phyloP scores from a whole-genome alignment of 176 grass and related monocot genomes.

The Oryza australiensis region DNA sequence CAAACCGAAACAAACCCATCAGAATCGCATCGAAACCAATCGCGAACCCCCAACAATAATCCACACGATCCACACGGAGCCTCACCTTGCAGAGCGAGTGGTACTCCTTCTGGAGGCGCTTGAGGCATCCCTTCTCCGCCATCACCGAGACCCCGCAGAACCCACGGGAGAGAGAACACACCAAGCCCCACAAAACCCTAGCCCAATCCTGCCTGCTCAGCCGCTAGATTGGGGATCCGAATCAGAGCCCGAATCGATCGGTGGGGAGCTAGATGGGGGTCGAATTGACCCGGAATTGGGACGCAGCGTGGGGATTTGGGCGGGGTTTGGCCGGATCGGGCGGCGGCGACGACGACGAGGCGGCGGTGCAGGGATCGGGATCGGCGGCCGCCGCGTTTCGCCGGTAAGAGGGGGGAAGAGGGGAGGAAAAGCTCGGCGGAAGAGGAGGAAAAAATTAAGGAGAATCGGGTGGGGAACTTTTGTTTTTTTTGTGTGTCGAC shows the following conservation, averaged over 20 bases:
- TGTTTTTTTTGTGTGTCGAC: background rate
- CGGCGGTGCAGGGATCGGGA: constrained; percentile 14
- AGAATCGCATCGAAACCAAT: background rate
- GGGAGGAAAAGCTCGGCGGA: background rate
- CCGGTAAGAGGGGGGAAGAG: background rate
- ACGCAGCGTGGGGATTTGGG: background rate
- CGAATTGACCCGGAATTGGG: background rate
- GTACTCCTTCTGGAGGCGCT: constrained; percentile 98
- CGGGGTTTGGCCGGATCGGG: constrained; percentile 29
- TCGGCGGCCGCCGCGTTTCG: constrained; percentile 51
- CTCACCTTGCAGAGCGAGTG: constrained; percentile 93
- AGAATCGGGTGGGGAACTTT: background rate
- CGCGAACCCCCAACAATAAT: background rate
- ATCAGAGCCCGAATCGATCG: background rate
- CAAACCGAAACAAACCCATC: background rate
- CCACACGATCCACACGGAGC: background rate
- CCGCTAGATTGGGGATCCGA: constrained; percentile 30
- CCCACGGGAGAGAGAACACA: background rate
- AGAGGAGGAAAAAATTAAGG: background rate
- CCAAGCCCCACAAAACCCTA: constrained; percentile 23
- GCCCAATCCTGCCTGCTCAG: background rate
- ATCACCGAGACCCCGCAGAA: constrained; percentile 48
- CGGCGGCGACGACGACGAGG: background rate
- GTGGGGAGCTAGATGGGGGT: background rate
- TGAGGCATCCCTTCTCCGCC: constrained; percentile 90